Conservation (phyloP, 2,329 filamentous ascomycete species). For the Simplicillium aogashimaense region DNA sequence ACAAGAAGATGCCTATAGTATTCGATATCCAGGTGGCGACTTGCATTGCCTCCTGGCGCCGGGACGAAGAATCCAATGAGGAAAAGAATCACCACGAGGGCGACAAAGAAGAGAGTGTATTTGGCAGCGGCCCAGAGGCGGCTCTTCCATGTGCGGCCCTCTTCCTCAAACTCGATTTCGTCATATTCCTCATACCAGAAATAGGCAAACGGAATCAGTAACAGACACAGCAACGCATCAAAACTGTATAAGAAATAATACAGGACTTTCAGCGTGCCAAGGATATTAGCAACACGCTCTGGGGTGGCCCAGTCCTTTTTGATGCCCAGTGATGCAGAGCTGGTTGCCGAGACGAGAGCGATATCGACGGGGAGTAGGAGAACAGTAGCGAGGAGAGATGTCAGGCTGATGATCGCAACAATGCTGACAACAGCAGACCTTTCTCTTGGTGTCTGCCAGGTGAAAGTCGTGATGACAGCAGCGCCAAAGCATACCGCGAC, state of each 20-base stretch:
- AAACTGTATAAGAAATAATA: slow-evolving; percentile 92
- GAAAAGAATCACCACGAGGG: slow-evolving; percentile 74
- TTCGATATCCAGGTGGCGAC: slow-evolving; percentile 69
- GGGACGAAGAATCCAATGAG: slow-evolving; percentile 91
- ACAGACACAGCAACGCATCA: slow-evolving; percentile 78
- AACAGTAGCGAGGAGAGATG: slow-evolving; percentile 80
- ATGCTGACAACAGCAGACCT: slow-evolving; percentile 72
- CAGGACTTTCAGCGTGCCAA: slow-evolving; percentile 72
- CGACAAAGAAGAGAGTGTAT: slow-evolving; percentile 79
- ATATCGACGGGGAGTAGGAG: slow-evolving; percentile 92
- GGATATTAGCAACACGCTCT: slow-evolving; percentile 65
- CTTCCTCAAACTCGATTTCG: slow-evolving; percentile 78
- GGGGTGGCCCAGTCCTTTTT: slow-evolving; percentile 96
- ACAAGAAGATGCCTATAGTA: slow-evolving; percentile 81
- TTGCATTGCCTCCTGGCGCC: slow-evolving; percentile 55
- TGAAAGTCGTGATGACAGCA: slow-evolving; percentile 76
- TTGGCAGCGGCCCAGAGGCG: slow-evolving; percentile 79
- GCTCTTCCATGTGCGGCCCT: slow-evolving; percentile 58
- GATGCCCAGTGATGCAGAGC: slow-evolving; percentile 59
- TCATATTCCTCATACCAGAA: slow-evolving; percentile 98
- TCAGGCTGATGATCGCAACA: slow-evolving; percentile 80
- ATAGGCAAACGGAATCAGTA: slow-evolving; percentile 91
- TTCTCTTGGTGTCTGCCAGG: slow-evolving; percentile 84
- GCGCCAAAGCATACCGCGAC: slow-evolving; percentile 67
- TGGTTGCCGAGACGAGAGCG: slow-evolving; percentile 85